These are phyloP conservation scores for Exophiala mesophila DNA, from an alignment of 2,329 filamentous ascomycete species.

Conservation along the genomic window DNA sequence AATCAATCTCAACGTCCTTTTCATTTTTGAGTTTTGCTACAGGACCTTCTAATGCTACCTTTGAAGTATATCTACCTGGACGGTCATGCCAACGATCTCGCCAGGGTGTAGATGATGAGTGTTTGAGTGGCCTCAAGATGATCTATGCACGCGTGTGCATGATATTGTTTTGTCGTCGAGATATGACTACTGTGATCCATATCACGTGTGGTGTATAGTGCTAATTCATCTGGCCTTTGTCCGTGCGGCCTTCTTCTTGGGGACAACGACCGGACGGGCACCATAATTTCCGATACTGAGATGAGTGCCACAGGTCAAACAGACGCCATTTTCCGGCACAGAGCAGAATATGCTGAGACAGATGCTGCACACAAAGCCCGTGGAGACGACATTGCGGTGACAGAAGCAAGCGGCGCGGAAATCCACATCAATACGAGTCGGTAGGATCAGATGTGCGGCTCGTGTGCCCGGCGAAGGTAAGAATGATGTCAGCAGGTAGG, in stretches of 20 bases:
- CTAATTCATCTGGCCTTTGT: constrained; percentile 77
- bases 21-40: no score
- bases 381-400: constrained; percentile 82
- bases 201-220: no score
- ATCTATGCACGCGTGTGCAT: no score
- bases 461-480: constrained; percentile 65
- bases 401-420: constrained; percentile 99
- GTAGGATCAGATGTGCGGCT: constrained; percentile 61
- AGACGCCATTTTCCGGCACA: constrained; percentile 59
- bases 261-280: constrained; percentile 41
- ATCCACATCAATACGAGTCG: constrained; percentile 81
- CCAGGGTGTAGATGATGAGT: no score
- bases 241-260: constrained; percentile 68
- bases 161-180: no score
- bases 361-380: constrained; percentile 92
- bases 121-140: no score
- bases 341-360: constrained; percentile 91
- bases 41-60: no score
- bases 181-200: no score
- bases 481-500: constrained; percentile 93
- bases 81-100: no score
- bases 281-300: constrained; percentile 73
- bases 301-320: constrained; percentile 76
- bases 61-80: no score
- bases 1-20: no score